Percentiles rank a stretch among this genome's conserved stretches.
These are phyloP conservation scores for Raphanus sativus DNA, from an alignment of 345 rosid species.

Conservation along the genomic window DNA sequence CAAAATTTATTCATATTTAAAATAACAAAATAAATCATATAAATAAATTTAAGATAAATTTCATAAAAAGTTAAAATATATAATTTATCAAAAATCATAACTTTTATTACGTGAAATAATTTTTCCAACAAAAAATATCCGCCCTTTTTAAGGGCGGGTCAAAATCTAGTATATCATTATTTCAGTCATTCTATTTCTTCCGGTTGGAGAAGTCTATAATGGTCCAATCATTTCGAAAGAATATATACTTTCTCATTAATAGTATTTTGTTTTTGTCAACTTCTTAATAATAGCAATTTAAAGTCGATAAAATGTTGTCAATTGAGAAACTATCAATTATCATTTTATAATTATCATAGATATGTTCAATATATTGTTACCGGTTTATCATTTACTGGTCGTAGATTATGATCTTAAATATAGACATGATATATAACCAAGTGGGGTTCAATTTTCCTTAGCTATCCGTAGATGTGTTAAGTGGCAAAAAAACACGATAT, in stretches of 20 bases:
- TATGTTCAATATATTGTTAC: neutral
- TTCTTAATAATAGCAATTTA: neutral
- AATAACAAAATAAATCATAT: too few relatives aligned
- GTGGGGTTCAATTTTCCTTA: too few relatives aligned
- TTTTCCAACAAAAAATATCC: too few relatives aligned
- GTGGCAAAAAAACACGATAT: too few relatives aligned
- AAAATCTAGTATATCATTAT: too few relatives aligned
- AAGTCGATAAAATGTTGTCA: neutral
- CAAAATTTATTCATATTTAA: too few relatives aligned
- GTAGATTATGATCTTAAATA: constrained; percentile 16
- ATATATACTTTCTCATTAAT: neutral
- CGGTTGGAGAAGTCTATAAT: neutral
- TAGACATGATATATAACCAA: neutral
- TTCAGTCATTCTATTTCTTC: neutral
- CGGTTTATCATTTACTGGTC: neutral
- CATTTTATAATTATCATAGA: neutral
- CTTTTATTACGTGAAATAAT: too few relatives aligned
- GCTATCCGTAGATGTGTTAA: too few relatives aligned
- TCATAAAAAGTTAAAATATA: too few relatives aligned
- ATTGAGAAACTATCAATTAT: neutral
- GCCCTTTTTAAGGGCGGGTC: too few relatives aligned
- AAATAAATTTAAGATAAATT: too few relatives aligned
- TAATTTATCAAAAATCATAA: too few relatives aligned
- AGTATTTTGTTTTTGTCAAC: neutral
- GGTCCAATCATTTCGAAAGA: constrained; percentile 9